phyloP scores from a whole-genome alignment of 2,329 filamentous ascomycete genomes.

The Claviceps fusiformis region DNA sequence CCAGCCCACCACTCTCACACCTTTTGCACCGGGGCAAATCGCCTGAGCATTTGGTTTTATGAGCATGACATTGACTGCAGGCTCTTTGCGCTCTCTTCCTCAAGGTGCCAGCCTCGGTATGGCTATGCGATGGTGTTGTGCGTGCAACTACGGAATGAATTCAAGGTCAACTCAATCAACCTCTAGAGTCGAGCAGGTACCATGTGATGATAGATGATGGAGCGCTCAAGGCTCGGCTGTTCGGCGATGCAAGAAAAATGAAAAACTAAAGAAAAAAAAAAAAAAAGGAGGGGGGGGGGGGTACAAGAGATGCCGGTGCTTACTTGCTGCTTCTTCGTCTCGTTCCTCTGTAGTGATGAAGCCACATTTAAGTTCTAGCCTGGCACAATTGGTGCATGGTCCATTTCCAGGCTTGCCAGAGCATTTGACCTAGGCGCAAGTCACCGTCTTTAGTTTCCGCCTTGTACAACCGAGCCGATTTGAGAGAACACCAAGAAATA shows the following conservation, averaged over 20 bases:
- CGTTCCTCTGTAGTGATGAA: conserved; percentile 15
- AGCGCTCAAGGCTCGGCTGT: not conserved
- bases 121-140: conserved; percentile 25
- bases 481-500: not conserved
- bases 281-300: not conserved
- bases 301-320: not conserved
- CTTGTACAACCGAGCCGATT: not conserved
- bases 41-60: conserved; percentile 31
- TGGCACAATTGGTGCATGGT: conserved; percentile 24
- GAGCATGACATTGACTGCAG: conserved; percentile 27
- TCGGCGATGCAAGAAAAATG: not conserved
- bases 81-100: conserved; percentile 28
- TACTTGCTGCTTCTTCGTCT: conserved; percentile 11
- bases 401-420: conserved; percentile 22
- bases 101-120: conserved; percentile 28
- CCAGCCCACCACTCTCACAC: conserved; percentile 20
- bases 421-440: conserved; percentile 25
- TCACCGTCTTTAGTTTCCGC: not conserved
- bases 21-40: conserved; percentile 26
- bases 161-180: not conserved
- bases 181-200: not conserved
- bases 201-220: not conserved
- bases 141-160: conserved; percentile 17
- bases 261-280: too few relatives aligned
- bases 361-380: conserved; percentile 23